Evolutionary conservation across 768 basidiomycete genomes (phyloP).

Genomic region (Strobilomyces confusus): DNA sequence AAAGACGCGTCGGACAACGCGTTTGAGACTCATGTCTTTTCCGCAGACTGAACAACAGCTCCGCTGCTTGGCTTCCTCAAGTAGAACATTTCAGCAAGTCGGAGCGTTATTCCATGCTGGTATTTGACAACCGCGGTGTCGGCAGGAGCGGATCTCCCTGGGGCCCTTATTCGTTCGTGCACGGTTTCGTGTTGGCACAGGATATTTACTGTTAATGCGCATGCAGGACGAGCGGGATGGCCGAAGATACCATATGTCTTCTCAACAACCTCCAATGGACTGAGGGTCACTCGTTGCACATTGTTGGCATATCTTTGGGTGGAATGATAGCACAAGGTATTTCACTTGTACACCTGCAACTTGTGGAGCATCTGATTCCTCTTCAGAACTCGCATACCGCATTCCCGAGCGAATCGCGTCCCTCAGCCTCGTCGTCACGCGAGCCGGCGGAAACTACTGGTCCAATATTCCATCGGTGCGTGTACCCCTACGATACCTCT

Average conservation of each 20-base stretch:
- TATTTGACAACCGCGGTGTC: slow-evolving; percentile 84
- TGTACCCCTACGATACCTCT: not conserved
- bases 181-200: not conserved
- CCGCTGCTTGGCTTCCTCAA: slow-evolving; percentile 61
- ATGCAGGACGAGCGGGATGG: slow-evolving; percentile 69
- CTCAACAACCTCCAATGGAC: slow-evolving; percentile 75
- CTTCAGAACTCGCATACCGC: slow-evolving; percentile 59
- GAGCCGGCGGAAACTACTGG: slow-evolving; percentile 56
- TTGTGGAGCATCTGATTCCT: not conserved
- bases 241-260: slow-evolving; percentile 63
- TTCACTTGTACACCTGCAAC: not conserved
- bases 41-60: slow-evolving; percentile 54
- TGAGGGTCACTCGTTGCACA: slow-evolving; percentile 51
- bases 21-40: slow-evolving; percentile 1
- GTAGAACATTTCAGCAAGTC: slow-evolving; percentile 57
- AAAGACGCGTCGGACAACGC: not conserved
- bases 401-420: slow-evolving; percentile 67
- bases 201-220: not conserved
- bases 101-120: slow-evolving; percentile 55
- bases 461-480: slow-evolving; percentile 63
- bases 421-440: slow-evolving; percentile 65
- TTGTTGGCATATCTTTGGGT: slow-evolving; percentile 77
- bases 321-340: slow-evolving; percentile 83
- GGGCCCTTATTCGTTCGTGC: slow-evolving; percentile 72
- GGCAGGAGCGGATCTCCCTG: slow-evolving; percentile 68